Percentiles rank a stretch among this genome's conserved stretches.
Evolutionary conservation across 106 monocot genomes (phyloP).

Genomic region (Platanthera zijinensis): DNA sequence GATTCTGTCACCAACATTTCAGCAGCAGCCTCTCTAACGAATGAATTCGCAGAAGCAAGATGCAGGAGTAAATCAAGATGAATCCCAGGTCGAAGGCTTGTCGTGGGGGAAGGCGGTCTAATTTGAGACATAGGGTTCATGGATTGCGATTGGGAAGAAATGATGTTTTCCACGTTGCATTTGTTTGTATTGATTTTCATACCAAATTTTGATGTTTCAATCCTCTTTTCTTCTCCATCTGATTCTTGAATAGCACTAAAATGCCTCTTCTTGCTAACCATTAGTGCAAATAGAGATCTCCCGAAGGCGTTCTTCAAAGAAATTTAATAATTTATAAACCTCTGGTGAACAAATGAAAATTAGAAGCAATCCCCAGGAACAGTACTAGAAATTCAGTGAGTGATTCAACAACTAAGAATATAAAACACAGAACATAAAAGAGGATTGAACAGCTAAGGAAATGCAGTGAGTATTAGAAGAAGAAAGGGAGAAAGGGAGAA

Average conservation of each 20-base stretch:
- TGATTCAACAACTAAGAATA: no score
- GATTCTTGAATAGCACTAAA: slow-evolving; percentile 13
- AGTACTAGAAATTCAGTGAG: no score
- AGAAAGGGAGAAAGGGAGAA: no score
- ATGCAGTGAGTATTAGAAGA: no score
- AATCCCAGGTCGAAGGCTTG: slow-evolving; percentile 33
- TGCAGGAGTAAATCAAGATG: slow-evolving; percentile 60
- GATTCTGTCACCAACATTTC: slow-evolving; percentile 49
- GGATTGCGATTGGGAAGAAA: neutral
- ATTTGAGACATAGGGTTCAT: slow-evolving; percentile 32
- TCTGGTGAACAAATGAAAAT: neutral
- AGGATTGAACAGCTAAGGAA: no score
- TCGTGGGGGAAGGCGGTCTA: neutral
- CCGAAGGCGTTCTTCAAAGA: neutral
- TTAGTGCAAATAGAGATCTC: slow-evolving; percentile 1
- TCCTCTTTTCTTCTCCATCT: neutral
- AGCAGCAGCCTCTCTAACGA: slow-evolving; percentile 47
- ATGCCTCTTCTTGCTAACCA: slow-evolving; percentile 45
- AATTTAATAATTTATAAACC: neutral
- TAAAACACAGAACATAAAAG: no score
- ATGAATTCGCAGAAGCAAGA: slow-evolving; percentile 43
- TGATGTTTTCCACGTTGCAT: neutral
- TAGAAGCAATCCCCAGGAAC: no score
- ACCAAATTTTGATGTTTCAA: neutral
- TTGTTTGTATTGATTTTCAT: neutral